Conservation (phyloP, 2,329 filamentous ascomycete genomes). For the Colletotrichum sp. region DNA sequence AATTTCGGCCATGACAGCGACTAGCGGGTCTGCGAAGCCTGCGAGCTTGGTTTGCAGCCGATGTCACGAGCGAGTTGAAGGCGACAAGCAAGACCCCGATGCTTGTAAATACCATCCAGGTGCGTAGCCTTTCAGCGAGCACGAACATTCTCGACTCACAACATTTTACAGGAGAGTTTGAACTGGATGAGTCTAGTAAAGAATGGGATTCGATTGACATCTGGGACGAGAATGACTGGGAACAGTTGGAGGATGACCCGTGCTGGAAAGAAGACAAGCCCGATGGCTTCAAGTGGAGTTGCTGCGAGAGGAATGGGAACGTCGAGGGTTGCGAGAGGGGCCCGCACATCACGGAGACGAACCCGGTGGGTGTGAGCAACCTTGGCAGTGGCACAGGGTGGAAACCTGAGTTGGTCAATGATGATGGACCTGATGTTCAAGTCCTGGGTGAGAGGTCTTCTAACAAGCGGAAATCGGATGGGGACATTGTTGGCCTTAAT, state of each 20-base stretch:
- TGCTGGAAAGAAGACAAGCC: background rate
- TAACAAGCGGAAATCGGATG: background rate
- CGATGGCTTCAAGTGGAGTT: slow-evolving; percentile 3
- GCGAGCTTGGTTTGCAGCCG: background rate
- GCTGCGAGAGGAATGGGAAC: background rate
- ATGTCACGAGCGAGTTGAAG: background rate
- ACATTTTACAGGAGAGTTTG: background rate
- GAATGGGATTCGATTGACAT: background rate
- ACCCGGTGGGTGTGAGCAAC: background rate
- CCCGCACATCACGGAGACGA: background rate
- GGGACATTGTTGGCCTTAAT: background rate
- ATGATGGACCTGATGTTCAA: background rate
- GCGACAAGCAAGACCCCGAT: background rate
- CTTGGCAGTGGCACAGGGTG: no score
- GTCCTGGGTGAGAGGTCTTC: background rate
- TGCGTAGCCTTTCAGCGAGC: background rate
- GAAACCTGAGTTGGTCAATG: background rate
- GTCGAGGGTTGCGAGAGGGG: background rate
- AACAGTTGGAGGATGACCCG: background rate
- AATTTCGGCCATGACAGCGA: background rate
- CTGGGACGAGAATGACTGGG: background rate
- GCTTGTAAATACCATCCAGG: background rate
- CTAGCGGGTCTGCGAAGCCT: background rate
- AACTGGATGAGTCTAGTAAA: background rate
- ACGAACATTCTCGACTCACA: background rate